Evolutionary conservation across 306 rosid species (phyloP).

Genomic region (Sicyos baderoa): DNA sequence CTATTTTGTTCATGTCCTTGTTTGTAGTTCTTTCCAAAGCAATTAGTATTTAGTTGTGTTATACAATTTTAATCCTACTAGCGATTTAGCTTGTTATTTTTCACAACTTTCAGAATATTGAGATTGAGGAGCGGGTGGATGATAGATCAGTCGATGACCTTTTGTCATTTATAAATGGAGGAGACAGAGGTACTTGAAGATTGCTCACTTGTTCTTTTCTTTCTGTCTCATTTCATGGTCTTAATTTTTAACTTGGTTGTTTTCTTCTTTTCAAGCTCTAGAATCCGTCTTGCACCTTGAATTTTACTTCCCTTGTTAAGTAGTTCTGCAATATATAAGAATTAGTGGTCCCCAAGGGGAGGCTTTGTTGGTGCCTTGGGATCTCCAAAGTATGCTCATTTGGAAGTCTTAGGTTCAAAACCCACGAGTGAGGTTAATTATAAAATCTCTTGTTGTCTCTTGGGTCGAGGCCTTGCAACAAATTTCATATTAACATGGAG

Average conservation of each 20-base stretch:
- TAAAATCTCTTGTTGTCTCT: too few species aligned
- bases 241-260: background rate
- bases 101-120: slow-evolving; percentile 52
- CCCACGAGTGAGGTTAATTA: too few species aligned
- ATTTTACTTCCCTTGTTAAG: background rate
- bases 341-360: background rate
- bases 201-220: background rate
- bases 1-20: background rate
- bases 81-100: slow-evolving; percentile 15
- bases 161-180: slow-evolving; percentile 77
- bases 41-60: slow-evolving; percentile 22
- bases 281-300: slow-evolving; percentile 15
- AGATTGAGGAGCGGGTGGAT: slow-evolving; percentile 62
- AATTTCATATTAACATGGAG: too few species aligned
- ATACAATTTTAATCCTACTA: slow-evolving; percentile 3
- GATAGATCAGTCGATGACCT: slow-evolving; percentile 89
- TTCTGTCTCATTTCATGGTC: background rate
- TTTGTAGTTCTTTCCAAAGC: slow-evolving; percentile 32
- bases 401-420: too few species aligned
- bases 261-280: slow-evolving; percentile 16
- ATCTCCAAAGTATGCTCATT: too few species aligned
- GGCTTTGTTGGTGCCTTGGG: too few species aligned
- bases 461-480: too few species aligned
- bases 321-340: background rate
- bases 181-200: slow-evolving; percentile 43